These are phyloP conservation scores for Blastocystis sp. DNA, from an alignment of 352 stramenopile genomes.

Conservation along the genomic window DNA sequence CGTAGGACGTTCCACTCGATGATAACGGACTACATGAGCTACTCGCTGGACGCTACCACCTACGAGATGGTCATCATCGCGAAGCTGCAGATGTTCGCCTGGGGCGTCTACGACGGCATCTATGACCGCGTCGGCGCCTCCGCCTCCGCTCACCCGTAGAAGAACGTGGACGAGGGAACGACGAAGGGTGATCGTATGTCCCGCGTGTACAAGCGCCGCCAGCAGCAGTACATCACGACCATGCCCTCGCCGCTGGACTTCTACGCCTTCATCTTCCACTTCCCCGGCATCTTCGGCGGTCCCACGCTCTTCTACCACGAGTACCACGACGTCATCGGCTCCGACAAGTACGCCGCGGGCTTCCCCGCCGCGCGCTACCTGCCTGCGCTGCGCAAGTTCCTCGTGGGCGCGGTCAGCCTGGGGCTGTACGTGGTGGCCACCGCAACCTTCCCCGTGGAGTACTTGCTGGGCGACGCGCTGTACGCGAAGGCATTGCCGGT, in stretches of 20 bases:
- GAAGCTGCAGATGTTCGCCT: conserved; percentile 51
- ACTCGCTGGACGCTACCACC: conserved; percentile 47
- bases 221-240: conserved; percentile 74
- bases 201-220: conserved; percentile 59
- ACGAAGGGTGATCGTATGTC: conserved; percentile 6
- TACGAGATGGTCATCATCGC: conserved; percentile 65
- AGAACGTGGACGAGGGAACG: conserved; percentile 37
- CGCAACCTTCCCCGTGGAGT: conserved; percentile 4
- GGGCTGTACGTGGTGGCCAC: conserved; percentile 78
- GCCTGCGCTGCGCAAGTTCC: not conserved
- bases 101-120: conserved; percentile 53
- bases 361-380: not conserved
- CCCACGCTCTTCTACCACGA: conserved; percentile 89
- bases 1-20: conserved; percentile 50
- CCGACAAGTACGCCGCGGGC: not conserved
- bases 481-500: conserved; percentile 85
- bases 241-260: conserved; percentile 87
- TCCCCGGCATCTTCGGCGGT: conserved; percentile 88
- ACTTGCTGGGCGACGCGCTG: conserved; percentile 90
- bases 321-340: conserved; percentile 79
- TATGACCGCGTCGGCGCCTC: not conserved
- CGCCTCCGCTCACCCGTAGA: not conserved
- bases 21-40: conserved; percentile 69
- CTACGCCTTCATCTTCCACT: conserved; percentile 92
- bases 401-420: conserved; percentile 74